Conservation (phyloP, 257 asterid species). For the Osmanthus fragrans region DNA sequence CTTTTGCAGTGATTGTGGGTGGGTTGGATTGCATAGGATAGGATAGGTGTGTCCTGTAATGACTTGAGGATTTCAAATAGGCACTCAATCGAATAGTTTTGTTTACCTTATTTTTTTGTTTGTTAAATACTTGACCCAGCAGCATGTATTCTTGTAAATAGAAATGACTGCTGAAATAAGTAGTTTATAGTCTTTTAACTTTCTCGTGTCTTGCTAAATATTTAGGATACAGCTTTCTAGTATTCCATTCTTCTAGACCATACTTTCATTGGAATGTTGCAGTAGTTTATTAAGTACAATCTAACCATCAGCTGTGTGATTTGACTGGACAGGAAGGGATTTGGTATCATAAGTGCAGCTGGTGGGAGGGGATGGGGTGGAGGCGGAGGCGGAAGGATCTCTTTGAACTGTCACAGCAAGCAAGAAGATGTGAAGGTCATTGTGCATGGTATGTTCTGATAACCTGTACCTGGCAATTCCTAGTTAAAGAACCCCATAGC, state of each 20-base stretch:
- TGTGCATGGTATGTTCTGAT: slow-evolving; percentile 72
- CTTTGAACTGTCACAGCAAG: slow-evolving; percentile 93
- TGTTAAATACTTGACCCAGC: slow-evolving; percentile 10
- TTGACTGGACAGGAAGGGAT: slow-evolving; percentile 76
- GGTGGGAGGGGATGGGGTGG: slow-evolving; percentile 99
- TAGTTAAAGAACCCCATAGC: slow-evolving; percentile 26
- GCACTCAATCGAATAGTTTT: neutral
- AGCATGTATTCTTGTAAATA: slow-evolving; percentile 6
- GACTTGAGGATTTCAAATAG: neutral
- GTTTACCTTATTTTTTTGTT: neutral
- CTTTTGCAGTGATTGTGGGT: neutral
- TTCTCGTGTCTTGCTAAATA: slow-evolving; percentile 19
- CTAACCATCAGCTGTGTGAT: slow-evolving; percentile 23
- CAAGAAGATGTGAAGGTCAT: slow-evolving; percentile 89
- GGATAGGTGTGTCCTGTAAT: too few relatives aligned
- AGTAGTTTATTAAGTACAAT: neutral
- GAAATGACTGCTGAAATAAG: neutral
- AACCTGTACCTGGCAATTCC: slow-evolving; percentile 30
- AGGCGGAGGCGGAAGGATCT: slow-evolving; percentile 98
- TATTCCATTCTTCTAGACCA: slow-evolving; percentile 15
- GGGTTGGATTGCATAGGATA: too few relatives aligned
- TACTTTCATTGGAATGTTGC: slow-evolving; percentile 5
- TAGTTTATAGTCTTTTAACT: slow-evolving; percentile 1
- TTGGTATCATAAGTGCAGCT: slow-evolving; percentile 82
- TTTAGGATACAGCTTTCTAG: slow-evolving; percentile 15